Conservation (phyloP, 805 yeast species). For the Wickerhamiella alocasiicola region DNA sequence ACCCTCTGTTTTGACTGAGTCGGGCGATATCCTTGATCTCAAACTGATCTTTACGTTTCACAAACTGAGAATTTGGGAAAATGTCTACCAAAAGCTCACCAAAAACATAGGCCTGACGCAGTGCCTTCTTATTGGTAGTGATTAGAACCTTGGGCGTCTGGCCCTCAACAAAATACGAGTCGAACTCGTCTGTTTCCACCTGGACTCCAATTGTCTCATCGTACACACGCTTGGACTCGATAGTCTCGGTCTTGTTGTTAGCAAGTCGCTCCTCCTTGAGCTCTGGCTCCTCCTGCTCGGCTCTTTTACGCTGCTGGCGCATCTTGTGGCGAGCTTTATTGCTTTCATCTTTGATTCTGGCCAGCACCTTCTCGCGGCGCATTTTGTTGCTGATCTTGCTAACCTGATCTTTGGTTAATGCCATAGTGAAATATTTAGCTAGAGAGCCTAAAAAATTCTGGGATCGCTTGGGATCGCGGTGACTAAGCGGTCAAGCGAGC, state of each 20-base stretch:
- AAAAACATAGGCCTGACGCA: slow-evolving; percentile 77
- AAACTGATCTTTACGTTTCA: slow-evolving; percentile 76
- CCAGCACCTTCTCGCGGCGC: slow-evolving; percentile 65
- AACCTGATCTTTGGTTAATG: slow-evolving; percentile 21
- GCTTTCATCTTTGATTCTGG: slow-evolving; percentile 59
- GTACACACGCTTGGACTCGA: slow-evolving; percentile 69
- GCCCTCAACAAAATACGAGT: slow-evolving; percentile 39
- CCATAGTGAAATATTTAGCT: slow-evolving; percentile 13
- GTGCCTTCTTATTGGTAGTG: slow-evolving; percentile 81
- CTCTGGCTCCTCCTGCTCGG: slow-evolving; percentile 73
- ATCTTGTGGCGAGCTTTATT: slow-evolving; percentile 65
- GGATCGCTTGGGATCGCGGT: too few relatives aligned
- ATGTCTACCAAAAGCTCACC: slow-evolving; percentile 76
- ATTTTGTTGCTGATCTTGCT: slow-evolving; percentile 57
- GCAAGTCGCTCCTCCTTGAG: slow-evolving; percentile 66
- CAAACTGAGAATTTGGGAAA: slow-evolving; percentile 73
- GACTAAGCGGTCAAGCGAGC: too few relatives aligned
- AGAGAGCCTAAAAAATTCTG: neutral
- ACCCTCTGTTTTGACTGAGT: slow-evolving; percentile 69
- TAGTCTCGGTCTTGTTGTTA: slow-evolving; percentile 67
- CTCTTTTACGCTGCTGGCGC: slow-evolving; percentile 75
- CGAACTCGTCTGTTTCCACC: slow-evolving; percentile 42
- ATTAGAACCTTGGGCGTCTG: slow-evolving; percentile 74
- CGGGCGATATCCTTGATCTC: slow-evolving; percentile 77
- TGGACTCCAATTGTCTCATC: slow-evolving; percentile 62